A percentile compares a stretch with the other conserved stretches of the same genome.
Conservation (phyloP, 106 monocot genomes). For the Ottelia alismoides region DNA sequence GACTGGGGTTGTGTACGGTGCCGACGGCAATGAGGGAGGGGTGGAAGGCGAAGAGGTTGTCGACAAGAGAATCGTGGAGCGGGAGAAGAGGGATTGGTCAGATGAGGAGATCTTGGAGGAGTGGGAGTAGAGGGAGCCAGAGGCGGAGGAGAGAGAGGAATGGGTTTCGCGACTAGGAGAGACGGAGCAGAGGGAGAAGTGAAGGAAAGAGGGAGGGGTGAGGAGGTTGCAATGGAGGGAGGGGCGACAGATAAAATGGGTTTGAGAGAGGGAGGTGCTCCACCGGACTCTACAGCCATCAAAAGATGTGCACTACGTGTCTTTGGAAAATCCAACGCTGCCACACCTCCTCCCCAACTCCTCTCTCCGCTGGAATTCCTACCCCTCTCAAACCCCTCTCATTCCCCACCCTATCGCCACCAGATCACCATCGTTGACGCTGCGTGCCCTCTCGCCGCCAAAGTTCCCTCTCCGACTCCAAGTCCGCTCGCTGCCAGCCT, state of each 20-base stretch:
- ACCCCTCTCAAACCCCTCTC: too few relatives aligned
- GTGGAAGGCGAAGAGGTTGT: slow-evolving; percentile 35
- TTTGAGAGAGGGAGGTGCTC: slow-evolving; percentile 15
- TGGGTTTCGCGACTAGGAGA: slow-evolving; percentile 23
- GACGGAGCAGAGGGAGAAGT: slow-evolving; percentile 20
- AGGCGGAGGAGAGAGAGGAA: slow-evolving; percentile 19
- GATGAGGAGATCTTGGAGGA: slow-evolving; percentile 48
- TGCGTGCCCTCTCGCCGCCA: too few relatives aligned
- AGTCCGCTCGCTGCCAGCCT: too few relatives aligned
- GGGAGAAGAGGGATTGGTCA: slow-evolving; percentile 22
- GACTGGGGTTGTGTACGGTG: slow-evolving; percentile 45
- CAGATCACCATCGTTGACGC: too few relatives aligned
- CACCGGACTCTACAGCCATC: too few relatives aligned
- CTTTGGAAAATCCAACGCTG: too few relatives aligned
- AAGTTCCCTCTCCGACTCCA: too few relatives aligned
- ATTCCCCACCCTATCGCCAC: too few relatives aligned
- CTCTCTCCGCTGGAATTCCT: too few relatives aligned
- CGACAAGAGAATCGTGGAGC: slow-evolving; percentile 41
- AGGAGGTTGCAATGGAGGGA: slow-evolving; percentile 14
- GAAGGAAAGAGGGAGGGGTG: slow-evolving; percentile 19
- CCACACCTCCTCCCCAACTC: too few relatives aligned
- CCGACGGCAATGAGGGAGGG: slow-evolving; percentile 26
- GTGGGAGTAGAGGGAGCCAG: slow-evolving; percentile 35
- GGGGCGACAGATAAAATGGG: slow-evolving; percentile 26
- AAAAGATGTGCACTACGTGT: too few relatives aligned